phyloP scores from a whole-genome alignment of 176 grass and related monocot genomes.

The Puccinellia tenuiflora region DNA sequence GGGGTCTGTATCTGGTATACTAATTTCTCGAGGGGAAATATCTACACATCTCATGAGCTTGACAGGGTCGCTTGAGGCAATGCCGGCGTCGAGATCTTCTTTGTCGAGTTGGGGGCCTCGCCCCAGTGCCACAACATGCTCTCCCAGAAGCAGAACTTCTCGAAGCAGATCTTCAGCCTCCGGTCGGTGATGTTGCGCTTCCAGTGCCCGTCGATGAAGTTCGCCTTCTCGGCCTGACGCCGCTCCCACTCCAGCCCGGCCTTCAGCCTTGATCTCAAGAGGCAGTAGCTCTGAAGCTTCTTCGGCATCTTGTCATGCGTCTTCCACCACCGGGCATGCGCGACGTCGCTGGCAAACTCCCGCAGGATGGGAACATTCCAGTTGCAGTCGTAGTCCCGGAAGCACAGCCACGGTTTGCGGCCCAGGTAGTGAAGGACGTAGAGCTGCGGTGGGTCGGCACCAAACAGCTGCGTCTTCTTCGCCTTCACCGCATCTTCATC shows the following conservation, averaged over 20 bases:
- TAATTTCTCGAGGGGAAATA: conserved; percentile 24
- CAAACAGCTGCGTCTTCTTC: conserved; percentile 76
- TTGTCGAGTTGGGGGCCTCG: conserved; percentile 48
- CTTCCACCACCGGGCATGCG: conserved; percentile 72
- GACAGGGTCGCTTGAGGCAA: conserved; percentile 17
- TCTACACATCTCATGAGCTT: conserved; percentile 51
- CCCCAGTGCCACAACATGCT: conserved; percentile 95
- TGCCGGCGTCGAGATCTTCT: conserved; percentile 5
- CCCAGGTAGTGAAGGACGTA: conserved; percentile 87
- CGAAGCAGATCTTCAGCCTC: conserved; percentile 63
- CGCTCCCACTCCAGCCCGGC: conserved; percentile 86
- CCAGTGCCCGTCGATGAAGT: conserved; percentile 82
- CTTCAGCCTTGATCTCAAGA: conserved; percentile 70
- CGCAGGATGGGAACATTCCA: conserved; percentile 70
- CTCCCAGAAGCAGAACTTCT: conserved; percentile 97
- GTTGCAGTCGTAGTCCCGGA: conserved; percentile 91
- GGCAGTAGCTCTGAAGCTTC: conserved; percentile 69
- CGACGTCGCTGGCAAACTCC: conserved; percentile 81
- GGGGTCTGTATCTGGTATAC: conserved; percentile 41
- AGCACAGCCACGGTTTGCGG: conserved; percentile 82
- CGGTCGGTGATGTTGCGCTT: conserved; percentile 57
- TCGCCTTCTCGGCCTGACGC: conserved; percentile 68
- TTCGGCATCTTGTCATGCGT: conserved; percentile 82
- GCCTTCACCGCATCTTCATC: conserved; percentile 69
- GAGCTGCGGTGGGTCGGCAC: conserved; percentile 58